A percentile compares a stretch with the other conserved stretches of the same genome.
Evolutionary conservation across 2,329 filamentous ascomycete genomes (phyloP).

Genomic region (Aplosporella prunicola): DNA sequence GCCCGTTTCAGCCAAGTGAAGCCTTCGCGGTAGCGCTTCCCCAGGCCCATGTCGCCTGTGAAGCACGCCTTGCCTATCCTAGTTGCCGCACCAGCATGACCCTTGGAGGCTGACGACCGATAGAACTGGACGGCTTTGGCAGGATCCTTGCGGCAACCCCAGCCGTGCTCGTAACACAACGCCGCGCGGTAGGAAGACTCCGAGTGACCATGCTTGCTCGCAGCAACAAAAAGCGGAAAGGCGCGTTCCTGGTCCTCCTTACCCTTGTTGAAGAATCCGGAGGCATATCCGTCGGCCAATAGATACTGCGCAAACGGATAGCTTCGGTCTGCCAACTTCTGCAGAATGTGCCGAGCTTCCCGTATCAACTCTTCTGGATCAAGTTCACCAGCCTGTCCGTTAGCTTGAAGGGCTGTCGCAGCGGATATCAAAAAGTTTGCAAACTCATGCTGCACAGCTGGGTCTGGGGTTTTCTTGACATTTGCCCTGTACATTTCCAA

Average conservation of each 20-base stretch:
- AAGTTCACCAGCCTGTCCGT: constrained; percentile 27
- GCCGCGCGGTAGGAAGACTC: constrained; percentile 91
- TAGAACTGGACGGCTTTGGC: constrained; percentile 92
- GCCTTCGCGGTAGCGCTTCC: constrained; percentile 79
- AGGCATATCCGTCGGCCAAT: constrained; percentile 86
- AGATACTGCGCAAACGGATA: constrained; percentile 99
- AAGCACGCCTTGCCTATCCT: constrained; percentile 85
- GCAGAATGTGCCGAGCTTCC: constrained; percentile 83
- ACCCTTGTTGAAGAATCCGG: constrained; percentile 88
- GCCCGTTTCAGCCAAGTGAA: constrained; percentile 95
- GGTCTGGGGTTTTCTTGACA: constrained; percentile 91
- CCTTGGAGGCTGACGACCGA: constrained; percentile 80
- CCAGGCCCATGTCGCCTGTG: constrained; percentile 74
- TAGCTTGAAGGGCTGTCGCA: constrained; percentile 35
- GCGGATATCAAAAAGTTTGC: constrained; percentile 88
- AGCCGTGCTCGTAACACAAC: constrained; percentile 95
- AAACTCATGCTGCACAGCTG: constrained; percentile 89
- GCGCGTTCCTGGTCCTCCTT: constrained; percentile 86
- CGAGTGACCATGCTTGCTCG: constrained; percentile 93
- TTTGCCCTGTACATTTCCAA: constrained; percentile 96
- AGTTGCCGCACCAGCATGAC: constrained; percentile 90
- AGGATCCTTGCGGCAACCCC: constrained; percentile 85
- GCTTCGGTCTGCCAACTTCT: constrained; percentile 73
- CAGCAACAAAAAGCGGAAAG: constrained; percentile 84
- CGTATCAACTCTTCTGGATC: constrained; percentile 57